These are phyloP conservation scores for Talaromyces liani DNA, from an alignment of 495 filamentous ascomycete genomes.

Conservation along the genomic window DNA sequence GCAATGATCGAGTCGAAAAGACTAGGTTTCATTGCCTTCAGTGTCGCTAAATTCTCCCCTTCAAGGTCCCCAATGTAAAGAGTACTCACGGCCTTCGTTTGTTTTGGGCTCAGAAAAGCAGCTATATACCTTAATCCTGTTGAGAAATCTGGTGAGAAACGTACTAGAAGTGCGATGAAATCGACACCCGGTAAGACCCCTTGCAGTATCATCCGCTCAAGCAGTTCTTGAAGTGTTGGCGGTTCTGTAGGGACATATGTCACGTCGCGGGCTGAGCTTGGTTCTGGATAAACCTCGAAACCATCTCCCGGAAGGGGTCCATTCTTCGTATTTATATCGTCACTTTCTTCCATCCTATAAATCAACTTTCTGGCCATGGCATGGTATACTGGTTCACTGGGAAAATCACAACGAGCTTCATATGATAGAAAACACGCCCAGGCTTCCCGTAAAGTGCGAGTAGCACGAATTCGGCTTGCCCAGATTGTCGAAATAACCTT, in stretches of 20 bases:
- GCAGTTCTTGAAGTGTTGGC: conserved; percentile 47
- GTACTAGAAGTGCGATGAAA: conserved; percentile 43
- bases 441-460: conserved; percentile 62
- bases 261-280: conserved; percentile 47
- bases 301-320: conserved; percentile 51
- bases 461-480: conserved; percentile 56
- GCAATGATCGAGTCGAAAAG: conserved; percentile 43
- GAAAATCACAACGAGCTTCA: conserved; percentile 28
- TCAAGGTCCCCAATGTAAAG: conserved; percentile 15
- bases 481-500: conserved; percentile 32
- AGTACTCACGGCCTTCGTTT: conserved; percentile 27
- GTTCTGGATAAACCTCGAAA: conserved; percentile 47
- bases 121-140: conserved; percentile 35
- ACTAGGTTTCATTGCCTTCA: conserved; percentile 27
- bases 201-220: conserved; percentile 44
- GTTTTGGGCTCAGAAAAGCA: conserved; percentile 26
- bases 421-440: conserved; percentile 62
- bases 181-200: conserved; percentile 32
- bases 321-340: conserved; percentile 16
- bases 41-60: conserved; percentile 11
- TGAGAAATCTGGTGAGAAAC: conserved; percentile 28
- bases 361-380: conserved; percentile 58
- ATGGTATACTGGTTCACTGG: conserved; percentile 37
- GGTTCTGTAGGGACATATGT: conserved; percentile 50
- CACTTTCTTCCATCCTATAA: conserved; percentile 24